Percentiles rank a stretch among this genome's conserved stretches.
phyloP scores from a whole-genome alignment of 2,329 filamentous ascomycete genomes.

The Claviceps humidiphila region DNA sequence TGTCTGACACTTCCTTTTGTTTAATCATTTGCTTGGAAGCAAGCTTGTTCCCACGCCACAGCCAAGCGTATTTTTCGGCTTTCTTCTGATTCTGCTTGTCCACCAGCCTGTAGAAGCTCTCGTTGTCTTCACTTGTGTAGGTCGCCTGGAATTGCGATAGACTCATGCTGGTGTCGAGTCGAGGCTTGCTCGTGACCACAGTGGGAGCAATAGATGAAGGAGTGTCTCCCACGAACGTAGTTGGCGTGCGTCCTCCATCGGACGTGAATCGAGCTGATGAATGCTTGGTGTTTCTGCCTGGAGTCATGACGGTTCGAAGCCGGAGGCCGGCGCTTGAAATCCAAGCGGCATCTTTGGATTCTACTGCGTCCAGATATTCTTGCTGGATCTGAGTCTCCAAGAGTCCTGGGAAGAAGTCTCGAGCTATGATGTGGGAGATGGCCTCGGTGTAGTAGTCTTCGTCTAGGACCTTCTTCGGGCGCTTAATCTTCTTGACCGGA shows the following conservation, averaged over 20 bases:
- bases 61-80: constrained; percentile 75
- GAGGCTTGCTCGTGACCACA: constrained; percentile 25
- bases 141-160: constrained; percentile 77
- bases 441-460: constrained; percentile 89
- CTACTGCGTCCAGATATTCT: constrained; percentile 83
- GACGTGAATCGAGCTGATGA: constrained; percentile 12
- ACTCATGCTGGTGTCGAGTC: constrained; percentile 64
- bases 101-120: constrained; percentile 84
- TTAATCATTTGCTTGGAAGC: constrained; percentile 64
- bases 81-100: constrained; percentile 81
- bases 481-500: constrained; percentile 75
- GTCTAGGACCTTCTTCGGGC: constrained; percentile 75
- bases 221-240: constrained; percentile 58
- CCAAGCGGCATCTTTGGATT: constrained; percentile 75
- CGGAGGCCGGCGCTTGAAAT: constrained; percentile 67
- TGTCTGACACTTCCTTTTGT: constrained; percentile 48
- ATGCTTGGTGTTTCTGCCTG: constrained; percentile 36
- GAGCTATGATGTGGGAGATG: constrained; percentile 84
- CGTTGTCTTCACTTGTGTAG: constrained; percentile 96
- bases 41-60: constrained; percentile 82
- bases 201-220: constrained; percentile 44
- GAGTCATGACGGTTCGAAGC: constrained; percentile 70
- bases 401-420: constrained; percentile 92
- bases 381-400: constrained; percentile 75
- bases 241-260: constrained; percentile 42